Conservation (phyloP, 2,329 filamentous ascomycete species). For the Trichoderma semiorbis region DNA sequence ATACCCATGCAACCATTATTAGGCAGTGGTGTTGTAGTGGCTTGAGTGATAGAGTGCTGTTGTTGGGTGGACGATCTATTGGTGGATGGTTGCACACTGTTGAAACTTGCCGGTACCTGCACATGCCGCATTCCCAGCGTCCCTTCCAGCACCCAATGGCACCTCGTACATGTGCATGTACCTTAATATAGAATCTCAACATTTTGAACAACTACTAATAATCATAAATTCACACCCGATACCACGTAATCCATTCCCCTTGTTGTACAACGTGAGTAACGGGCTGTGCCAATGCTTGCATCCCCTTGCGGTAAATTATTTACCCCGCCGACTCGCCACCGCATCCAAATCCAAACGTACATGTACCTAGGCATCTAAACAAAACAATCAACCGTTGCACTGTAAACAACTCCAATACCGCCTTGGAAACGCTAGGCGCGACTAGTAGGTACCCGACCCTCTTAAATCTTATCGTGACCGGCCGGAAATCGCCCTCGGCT, state of each 20-base stretch:
- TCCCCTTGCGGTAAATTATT: constrained; percentile 5
- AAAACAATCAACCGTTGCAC: not conserved
- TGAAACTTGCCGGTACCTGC: not conserved
- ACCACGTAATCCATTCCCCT: not conserved
- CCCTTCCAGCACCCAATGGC: not conserved
- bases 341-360: not conserved
- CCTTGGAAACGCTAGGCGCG: not conserved
- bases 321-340: constrained; percentile 10
- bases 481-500: not conserved
- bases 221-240: not conserved
- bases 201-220: not conserved
- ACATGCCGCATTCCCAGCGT: not conserved
- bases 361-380: not conserved
- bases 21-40: not conserved
- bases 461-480: not conserved
- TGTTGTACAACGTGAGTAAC: not conserved
- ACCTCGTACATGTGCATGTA: not conserved
- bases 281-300: not conserved
- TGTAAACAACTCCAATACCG: not conserved
- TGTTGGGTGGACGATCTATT: not conserved
- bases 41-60: not conserved
- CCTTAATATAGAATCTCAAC: not conserved
- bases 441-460: not conserved
- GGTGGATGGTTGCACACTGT: not conserved
- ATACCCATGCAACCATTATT: not conserved